phyloP scores from a whole-genome alignment of 1,139 yeast genomes.

The Pichia sorboxylosa region DNA sequence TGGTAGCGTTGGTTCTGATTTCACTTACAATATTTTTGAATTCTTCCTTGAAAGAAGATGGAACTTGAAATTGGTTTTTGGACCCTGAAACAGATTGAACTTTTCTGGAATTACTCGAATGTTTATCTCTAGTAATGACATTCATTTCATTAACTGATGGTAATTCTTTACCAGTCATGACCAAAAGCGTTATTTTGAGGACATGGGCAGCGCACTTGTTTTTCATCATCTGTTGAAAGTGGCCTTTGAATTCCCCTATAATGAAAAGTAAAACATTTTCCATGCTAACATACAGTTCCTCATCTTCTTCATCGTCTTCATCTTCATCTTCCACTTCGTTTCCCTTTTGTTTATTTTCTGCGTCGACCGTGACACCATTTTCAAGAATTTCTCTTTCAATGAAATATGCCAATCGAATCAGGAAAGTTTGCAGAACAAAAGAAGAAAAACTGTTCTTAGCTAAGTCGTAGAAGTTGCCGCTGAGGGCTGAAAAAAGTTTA shows the following conservation, averaged over 20 bases:
- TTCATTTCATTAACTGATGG: slow-evolving; percentile 69
- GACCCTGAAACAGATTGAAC: slow-evolving; percentile 81
- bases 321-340: slow-evolving; percentile 24
- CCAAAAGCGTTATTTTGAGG: slow-evolving; percentile 56
- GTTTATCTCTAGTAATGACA: slow-evolving; percentile 73
- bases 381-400: slow-evolving; percentile 57
- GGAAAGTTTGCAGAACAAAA: slow-evolving; percentile 80
- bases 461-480: slow-evolving; percentile 62
- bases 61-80: slow-evolving; percentile 61
- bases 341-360: too few species aligned
- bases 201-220: slow-evolving; percentile 88
- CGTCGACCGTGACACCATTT: slow-evolving; percentile 20
- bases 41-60: slow-evolving; percentile 58
- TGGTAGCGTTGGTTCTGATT: slow-evolving; percentile 32
- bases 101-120: slow-evolving; percentile 81
- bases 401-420: slow-evolving; percentile 65
- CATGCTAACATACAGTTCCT: slow-evolving; percentile 37
- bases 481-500: slow-evolving; percentile 51
- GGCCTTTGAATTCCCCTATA: slow-evolving; percentile 57
- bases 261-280: slow-evolving; percentile 54
- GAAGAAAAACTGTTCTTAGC: slow-evolving; percentile 87
- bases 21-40: slow-evolving; percentile 35
- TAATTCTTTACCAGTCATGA: slow-evolving; percentile 65
- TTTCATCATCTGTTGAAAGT: slow-evolving; percentile 44
- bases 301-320: slow-evolving; percentile 21